These are phyloP conservation scores for Pseudogymnoascus sp. DNA, from an alignment of 2,329 filamentous ascomycete genomes.

Conservation along the genomic window DNA sequence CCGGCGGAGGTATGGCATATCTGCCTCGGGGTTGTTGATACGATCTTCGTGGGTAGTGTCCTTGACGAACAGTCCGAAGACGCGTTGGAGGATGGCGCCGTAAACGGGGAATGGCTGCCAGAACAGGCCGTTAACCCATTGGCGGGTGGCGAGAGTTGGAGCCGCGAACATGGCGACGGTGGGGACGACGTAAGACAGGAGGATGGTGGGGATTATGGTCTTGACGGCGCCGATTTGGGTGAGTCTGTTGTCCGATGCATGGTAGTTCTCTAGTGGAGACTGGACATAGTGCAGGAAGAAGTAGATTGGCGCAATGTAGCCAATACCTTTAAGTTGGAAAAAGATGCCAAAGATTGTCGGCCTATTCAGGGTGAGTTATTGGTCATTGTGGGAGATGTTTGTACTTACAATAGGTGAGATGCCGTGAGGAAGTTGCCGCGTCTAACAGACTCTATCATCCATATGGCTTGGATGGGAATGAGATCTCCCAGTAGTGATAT, in stretches of 20 bases:
- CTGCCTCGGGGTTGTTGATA: conserved; percentile 20
- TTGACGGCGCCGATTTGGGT: conserved; percentile 24
- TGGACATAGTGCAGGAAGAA: conserved; percentile 33
- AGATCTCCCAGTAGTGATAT: conserved; percentile 24
- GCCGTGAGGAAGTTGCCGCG: conserved; percentile 25
- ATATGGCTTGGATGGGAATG: conserved; percentile 24
- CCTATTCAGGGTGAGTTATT: conserved; percentile 14
- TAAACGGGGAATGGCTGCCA: conserved; percentile 21
- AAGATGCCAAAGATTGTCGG: conserved; percentile 23
- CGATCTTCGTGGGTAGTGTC: conserved; percentile 19
- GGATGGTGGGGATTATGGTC: conserved; percentile 26
- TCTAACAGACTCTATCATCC: conserved; percentile 25
- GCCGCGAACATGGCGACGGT: conserved; percentile 21
- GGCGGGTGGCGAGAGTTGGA: conserved; percentile 17
- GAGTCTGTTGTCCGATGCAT: conserved; percentile 29
- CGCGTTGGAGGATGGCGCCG: conserved; percentile 16
- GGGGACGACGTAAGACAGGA: conserved; percentile 24
- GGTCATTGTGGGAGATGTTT: background rate
- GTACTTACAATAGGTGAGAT: conserved; percentile 19
- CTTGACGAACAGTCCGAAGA: conserved; percentile 16
- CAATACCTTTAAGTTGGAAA: conserved; percentile 27
- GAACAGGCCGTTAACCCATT: conserved; percentile 24
- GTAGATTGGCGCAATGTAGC: conserved; percentile 30
- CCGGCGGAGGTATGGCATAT: conserved; percentile 22
- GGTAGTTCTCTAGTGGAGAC: conserved; percentile 28